A percentile compares a stretch with the other conserved stretches of the same genome.
These are phyloP conservation scores for Suillus sp. DNA, from an alignment of 768 basidiomycete species.

Conservation along the genomic window DNA sequence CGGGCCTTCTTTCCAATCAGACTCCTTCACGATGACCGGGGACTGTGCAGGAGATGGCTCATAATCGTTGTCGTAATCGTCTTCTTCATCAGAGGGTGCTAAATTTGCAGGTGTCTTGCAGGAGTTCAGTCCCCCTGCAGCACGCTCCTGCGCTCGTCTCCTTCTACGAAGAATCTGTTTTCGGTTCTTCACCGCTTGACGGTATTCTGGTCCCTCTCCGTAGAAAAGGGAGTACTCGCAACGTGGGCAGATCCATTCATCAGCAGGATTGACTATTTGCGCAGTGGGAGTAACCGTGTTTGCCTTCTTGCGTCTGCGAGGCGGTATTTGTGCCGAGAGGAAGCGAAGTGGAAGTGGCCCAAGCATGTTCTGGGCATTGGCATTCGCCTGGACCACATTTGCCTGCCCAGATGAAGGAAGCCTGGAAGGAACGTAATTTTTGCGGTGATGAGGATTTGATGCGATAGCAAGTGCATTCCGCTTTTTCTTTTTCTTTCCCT, in stretches of 20 bases:
- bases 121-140: slow-evolving; percentile 39
- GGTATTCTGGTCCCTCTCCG: slow-evolving; percentile 72
- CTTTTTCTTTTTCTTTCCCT: slow-evolving; percentile 85
- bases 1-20: slow-evolving; percentile 23
- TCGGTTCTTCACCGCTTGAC: slow-evolving; percentile 64
- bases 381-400: slow-evolving; percentile 40
- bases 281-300: slow-evolving; percentile 29
- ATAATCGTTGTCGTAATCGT: slow-evolving; percentile 20
- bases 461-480: slow-evolving; percentile 88
- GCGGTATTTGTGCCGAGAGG: slow-evolving; percentile 66
- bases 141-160: slow-evolving; percentile 70
- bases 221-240: slow-evolving; percentile 95
- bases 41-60: slow-evolving; percentile 14
- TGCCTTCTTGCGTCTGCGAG: slow-evolving; percentile 38
- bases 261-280: slow-evolving; percentile 57
- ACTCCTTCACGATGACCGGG: slow-evolving; percentile 13
- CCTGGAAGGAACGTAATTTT: slow-evolving; percentile 90
- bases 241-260: slow-evolving; percentile 94
- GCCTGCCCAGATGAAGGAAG: slow-evolving; percentile 54
- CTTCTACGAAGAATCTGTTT: slow-evolving; percentile 78
- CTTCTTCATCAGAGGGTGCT: slow-evolving; percentile 28
- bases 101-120: slow-evolving; percentile 25
- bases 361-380: slow-evolving; percentile 50
- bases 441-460: slow-evolving; percentile 92
- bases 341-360: slow-evolving; percentile 67